Percentiles rank a stretch among this genome's conserved stretches.
Conservation (phyloP, 768 basidiomycete genomes). For the Favolaschia claudopus region DNA sequence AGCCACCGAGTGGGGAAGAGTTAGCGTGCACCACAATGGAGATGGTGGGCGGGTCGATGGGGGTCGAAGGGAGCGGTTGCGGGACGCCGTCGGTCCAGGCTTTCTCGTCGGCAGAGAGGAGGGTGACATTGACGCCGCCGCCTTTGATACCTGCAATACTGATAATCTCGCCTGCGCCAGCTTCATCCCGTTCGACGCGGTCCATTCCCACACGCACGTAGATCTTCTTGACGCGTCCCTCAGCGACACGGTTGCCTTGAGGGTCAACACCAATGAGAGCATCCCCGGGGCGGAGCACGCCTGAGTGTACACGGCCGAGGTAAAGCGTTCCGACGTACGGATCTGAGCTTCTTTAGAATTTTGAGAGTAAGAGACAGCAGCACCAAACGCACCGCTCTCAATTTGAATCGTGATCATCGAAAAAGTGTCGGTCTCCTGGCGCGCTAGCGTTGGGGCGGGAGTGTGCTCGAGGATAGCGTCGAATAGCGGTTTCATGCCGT, state of each 20-base stretch:
- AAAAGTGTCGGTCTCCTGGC: constrained; percentile 45
- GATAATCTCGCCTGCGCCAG: constrained; percentile 58
- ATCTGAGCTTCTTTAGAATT: constrained; percentile 22
- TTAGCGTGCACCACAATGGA: constrained; percentile 56
- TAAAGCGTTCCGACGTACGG: constrained; percentile 58
- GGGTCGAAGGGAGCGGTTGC: constrained; percentile 50
- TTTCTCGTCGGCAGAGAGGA: constrained; percentile 49
- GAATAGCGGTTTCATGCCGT: constrained; percentile 53
- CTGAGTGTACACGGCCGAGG: constrained; percentile 55
- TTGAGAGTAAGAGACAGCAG: neutral
- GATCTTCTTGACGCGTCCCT: constrained; percentile 59
- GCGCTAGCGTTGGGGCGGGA: constrained; percentile 47
- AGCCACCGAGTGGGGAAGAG: constrained; percentile 54
- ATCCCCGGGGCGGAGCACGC: constrained; percentile 48
- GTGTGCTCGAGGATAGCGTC: constrained; percentile 55
- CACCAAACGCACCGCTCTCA: constrained; percentile 40
- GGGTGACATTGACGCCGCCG: constrained; percentile 54
- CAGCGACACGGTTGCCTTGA: constrained; percentile 54
- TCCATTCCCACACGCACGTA: constrained; percentile 43
- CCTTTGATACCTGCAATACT: constrained; percentile 57
- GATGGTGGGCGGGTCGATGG: constrained; percentile 60
- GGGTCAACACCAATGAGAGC: constrained; percentile 47
- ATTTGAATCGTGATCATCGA: constrained; percentile 62
- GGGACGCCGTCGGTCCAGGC: constrained; percentile 50
- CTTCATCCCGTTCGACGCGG: constrained; percentile 50